phyloP scores from a whole-genome alignment of 2,329 filamentous ascomycete genomes.

The Paecilomyces dactylethromorphus region DNA sequence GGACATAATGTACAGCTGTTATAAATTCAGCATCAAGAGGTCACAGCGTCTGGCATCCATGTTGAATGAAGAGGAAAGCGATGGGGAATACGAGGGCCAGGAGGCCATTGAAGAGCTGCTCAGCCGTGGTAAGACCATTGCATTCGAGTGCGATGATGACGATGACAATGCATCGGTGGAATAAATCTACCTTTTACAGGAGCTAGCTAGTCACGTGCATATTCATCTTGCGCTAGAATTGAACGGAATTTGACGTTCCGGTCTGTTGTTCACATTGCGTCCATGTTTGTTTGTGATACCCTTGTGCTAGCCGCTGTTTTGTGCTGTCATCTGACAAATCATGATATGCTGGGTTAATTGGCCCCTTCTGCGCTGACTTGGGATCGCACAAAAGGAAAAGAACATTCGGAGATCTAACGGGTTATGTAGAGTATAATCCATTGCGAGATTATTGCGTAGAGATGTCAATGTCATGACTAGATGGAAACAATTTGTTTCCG shows the following conservation, averaged over 20 bases:
- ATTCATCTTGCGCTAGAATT: not conserved
- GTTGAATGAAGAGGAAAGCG: constrained; percentile 11
- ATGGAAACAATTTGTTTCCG: not conserved
- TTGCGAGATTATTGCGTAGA: not conserved
- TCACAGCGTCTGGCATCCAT: constrained; percentile 18
- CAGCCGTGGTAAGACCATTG: constrained; percentile 1
- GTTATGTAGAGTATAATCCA: not conserved
- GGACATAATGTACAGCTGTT: constrained; percentile 21
- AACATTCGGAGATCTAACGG: not conserved
- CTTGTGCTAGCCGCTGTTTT: not conserved
- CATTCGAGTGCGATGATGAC: constrained; percentile 12
- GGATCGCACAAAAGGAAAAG: not conserved
- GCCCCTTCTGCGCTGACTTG: not conserved
- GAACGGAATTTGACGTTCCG: not conserved
- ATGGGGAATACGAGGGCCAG: constrained; percentile 21
- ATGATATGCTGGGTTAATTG: no score
- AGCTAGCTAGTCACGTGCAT: not conserved
- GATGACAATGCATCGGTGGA: constrained; percentile 19
- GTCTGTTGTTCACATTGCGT: not conserved
- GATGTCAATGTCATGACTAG: not conserved
- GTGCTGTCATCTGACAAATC: not conserved
- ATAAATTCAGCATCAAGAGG: constrained; percentile 25
- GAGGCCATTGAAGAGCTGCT: constrained; percentile 22
- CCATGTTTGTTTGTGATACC: not conserved
- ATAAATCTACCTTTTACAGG: constrained; percentile 5